Evolutionary conservation across 2,329 filamentous ascomycete species (phyloP).

Genomic region (Diaporthe longicolla): DNA sequence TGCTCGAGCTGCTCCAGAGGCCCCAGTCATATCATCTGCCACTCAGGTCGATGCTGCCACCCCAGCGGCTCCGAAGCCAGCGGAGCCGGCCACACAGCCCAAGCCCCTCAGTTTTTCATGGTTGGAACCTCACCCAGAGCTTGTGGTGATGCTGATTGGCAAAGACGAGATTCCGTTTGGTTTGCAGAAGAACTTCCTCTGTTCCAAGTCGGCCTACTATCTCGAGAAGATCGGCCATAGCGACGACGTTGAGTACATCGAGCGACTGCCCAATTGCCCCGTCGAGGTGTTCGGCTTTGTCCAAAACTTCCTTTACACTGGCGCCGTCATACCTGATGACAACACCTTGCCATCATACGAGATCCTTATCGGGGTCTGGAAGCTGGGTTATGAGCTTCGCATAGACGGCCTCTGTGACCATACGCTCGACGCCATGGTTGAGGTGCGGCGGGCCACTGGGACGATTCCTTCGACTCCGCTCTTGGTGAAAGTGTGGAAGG

Average conservation of each 20-base stretch:
- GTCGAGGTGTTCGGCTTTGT: constrained; percentile 67
- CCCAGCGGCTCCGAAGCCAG: neutral
- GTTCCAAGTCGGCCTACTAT: constrained; percentile 65
- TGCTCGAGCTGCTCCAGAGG: neutral
- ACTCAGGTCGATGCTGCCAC: neutral
- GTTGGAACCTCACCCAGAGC: constrained; percentile 65
- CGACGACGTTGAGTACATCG: constrained; percentile 62
- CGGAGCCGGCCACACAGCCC: neutral
- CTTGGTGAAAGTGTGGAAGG: constrained; percentile 73
- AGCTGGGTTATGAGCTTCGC: constrained; percentile 65
- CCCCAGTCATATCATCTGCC: neutral
- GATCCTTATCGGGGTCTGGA: constrained; percentile 68
- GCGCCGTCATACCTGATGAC: constrained; percentile 59
- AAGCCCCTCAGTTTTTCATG: constrained; percentile 37
- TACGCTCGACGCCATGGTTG: constrained; percentile 70
- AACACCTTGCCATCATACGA: constrained; percentile 66
- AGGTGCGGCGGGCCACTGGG: constrained; percentile 66
- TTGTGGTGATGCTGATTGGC: constrained; percentile 69
- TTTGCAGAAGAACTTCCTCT: constrained; percentile 72
- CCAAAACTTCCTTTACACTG: constrained; percentile 69
- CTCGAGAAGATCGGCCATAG: constrained; percentile 59
- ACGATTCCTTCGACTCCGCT: constrained; percentile 71
- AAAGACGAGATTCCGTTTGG: constrained; percentile 67
- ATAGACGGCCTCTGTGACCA: constrained; percentile 70
- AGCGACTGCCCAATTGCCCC: constrained; percentile 63